Conservation (phyloP, 768 basidiomycete species). For the Tephrocybe rancida region DNA sequence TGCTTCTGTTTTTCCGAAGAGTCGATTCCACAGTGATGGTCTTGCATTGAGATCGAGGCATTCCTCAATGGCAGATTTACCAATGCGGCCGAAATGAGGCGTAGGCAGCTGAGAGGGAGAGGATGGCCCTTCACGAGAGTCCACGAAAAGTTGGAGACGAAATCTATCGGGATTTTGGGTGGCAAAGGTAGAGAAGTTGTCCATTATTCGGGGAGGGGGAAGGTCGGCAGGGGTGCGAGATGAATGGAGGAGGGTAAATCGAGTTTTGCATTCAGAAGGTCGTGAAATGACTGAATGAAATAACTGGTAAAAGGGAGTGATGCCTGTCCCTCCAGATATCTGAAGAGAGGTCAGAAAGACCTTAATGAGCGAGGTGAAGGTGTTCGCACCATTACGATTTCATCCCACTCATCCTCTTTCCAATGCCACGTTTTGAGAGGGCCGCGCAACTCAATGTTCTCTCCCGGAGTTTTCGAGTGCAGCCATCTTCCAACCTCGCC, state of each 20-base stretch:
- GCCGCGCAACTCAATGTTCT: constrained; percentile 74
- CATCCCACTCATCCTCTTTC: constrained; percentile 64
- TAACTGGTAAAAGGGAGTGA: constrained; percentile 84
- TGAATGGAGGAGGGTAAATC: constrained; percentile 74
- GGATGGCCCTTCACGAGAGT: constrained; percentile 37
- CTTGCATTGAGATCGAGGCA: constrained; percentile 32
- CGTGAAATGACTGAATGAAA: constrained; percentile 55
- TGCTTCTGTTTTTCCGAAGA: constrained; percentile 25
- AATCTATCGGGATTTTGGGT: constrained; percentile 56
- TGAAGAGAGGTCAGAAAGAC: constrained; percentile 25
- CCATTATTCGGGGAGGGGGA: constrained; percentile 66
- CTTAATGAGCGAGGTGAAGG: background rate
- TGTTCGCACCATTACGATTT: constrained; percentile 70
- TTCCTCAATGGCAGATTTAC: constrained; percentile 46
- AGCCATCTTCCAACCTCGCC: constrained; percentile 88
- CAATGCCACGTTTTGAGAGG: constrained; percentile 72
- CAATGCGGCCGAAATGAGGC: constrained; percentile 56
- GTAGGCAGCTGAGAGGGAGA: constrained; percentile 18
- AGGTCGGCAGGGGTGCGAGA: constrained; percentile 64
- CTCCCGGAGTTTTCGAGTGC: constrained; percentile 67
- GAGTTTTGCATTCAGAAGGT: constrained; percentile 38
- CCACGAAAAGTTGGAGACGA: constrained; percentile 63
- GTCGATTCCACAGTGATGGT: constrained; percentile 37
- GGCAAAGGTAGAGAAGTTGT: constrained; percentile 52
- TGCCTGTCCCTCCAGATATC: constrained; percentile 89